These are phyloP conservation scores for Diospyros lotus DNA, from an alignment of 148 eudicot species.

Conservation along the genomic window DNA sequence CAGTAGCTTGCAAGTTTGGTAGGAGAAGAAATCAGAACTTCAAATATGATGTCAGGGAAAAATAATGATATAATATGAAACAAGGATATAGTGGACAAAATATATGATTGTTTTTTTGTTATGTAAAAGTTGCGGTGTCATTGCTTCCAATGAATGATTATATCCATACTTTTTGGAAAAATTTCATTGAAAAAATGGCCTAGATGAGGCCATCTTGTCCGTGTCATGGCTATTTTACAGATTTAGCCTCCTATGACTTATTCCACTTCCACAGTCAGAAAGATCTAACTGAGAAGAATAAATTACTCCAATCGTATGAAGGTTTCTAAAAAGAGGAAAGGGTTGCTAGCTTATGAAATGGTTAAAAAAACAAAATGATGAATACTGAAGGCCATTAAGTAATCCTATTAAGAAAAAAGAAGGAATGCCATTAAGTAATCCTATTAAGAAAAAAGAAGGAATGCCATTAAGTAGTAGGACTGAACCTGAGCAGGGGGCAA, in stretches of 20 bases:
- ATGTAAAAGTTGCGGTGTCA: not conserved
- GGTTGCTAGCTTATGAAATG: too few relatives aligned
- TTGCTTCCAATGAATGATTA: not conserved
- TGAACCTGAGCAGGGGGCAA: slow-evolving; percentile 87
- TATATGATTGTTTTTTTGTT: not conserved
- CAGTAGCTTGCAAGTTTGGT: not conserved
- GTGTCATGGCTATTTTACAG: too few relatives aligned
- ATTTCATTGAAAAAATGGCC: too few relatives aligned
- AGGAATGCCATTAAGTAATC: not conserved
- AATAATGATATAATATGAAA: not conserved
- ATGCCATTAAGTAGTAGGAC: slow-evolving; percentile 4
- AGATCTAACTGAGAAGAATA: too few relatives aligned
- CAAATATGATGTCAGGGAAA: not conserved
- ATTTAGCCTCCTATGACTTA: too few relatives aligned
- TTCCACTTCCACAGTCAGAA: too few relatives aligned
- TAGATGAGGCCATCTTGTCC: too few relatives aligned
- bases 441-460: not conserved
- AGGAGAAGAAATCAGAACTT: not conserved
- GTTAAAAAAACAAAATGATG: too few relatives aligned
- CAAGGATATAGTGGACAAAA: too few relatives aligned
- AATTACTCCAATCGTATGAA: too few relatives aligned
- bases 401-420: not conserved
- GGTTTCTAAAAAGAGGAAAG: too few relatives aligned
- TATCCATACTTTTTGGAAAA: not conserved
- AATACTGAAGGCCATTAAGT: not conserved